A percentile compares a stretch with the other conserved stretches of the same genome.
These are phyloP conservation scores for Nemania sp. DNA, from an alignment of 2,329 filamentous ascomycete species.

Conservation along the genomic window DNA sequence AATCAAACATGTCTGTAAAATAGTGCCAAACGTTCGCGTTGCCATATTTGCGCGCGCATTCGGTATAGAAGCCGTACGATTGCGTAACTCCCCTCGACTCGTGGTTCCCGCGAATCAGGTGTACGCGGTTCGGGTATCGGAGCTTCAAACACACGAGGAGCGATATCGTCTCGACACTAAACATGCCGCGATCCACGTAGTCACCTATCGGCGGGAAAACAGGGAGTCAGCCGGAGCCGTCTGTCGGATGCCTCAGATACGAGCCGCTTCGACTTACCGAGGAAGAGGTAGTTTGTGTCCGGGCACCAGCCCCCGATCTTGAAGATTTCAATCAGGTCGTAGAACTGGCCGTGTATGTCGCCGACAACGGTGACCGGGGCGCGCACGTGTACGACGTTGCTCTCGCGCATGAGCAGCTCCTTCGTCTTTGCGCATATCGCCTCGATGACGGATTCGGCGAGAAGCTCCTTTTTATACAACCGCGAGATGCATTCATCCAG, in stretches of 20 bases:
- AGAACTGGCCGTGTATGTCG: slow-evolving; percentile 98
- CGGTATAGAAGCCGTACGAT: slow-evolving; percentile 98
- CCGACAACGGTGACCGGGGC: slow-evolving; percentile 97
- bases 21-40: slow-evolving; percentile 99
- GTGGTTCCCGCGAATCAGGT: slow-evolving; percentile 96
- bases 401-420: slow-evolving; percentile 98
- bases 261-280: slow-evolving; percentile 62
- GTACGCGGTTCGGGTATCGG: slow-evolving; percentile 92
- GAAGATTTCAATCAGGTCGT: slow-evolving; percentile 98
- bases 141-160: slow-evolving; percentile 96
- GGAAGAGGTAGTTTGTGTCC: slow-evolving; percentile 97
- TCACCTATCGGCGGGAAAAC: slow-evolving; percentile 64
- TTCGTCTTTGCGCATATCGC: slow-evolving; percentile 99
- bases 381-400: slow-evolving; percentile 96
- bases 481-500: slow-evolving; percentile 98
- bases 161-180: slow-evolving; percentile 98
- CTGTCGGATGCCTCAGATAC: background rate
- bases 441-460: slow-evolving; percentile 97
- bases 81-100: slow-evolving; percentile 97
- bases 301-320: slow-evolving; percentile 97
- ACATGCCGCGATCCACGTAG: slow-evolving; percentile 97
- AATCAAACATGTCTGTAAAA: slow-evolving; percentile 99
- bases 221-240: slow-evolving; percentile 1
- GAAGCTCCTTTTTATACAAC: slow-evolving; percentile 93
- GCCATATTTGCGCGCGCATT: slow-evolving; percentile 96